Conservation (phyloP, 371 early-diverging fungal genomes). For the Smittium culicis region DNA sequence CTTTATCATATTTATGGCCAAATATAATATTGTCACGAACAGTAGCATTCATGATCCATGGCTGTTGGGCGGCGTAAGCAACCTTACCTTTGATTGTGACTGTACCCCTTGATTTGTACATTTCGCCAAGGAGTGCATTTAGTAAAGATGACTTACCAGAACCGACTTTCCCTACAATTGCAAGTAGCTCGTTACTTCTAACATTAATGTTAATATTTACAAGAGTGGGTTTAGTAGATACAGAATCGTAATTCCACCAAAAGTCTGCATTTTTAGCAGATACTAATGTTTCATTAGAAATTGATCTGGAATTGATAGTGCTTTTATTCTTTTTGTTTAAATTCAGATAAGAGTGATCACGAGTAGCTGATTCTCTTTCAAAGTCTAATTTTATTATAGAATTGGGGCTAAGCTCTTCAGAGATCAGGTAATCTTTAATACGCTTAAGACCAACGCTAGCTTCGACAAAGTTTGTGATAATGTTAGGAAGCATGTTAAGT, state of each 20-base stretch:
- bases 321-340: background rate
- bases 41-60: conserved; percentile 92
- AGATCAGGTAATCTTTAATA: conserved; percentile 51
- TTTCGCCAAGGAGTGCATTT: conserved; percentile 76
- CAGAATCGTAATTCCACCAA: conserved; percentile 36
- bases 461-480: conserved; percentile 44
- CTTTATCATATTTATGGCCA: conserved; percentile 61
- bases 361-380: background rate
- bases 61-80: conserved; percentile 76
- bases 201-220: conserved; percentile 45
- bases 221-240: conserved; percentile 21
- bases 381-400: conserved; percentile 34
- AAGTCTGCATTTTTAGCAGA: conserved; percentile 8
- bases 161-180: conserved; percentile 82
- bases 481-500: conserved; percentile 50
- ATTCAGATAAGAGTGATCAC: background rate
- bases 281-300: background rate
- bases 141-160: conserved; percentile 77
- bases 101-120: conserved; percentile 50
- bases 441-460: conserved; percentile 69
- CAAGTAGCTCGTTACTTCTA: conserved; percentile 49
- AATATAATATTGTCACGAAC: conserved; percentile 82
- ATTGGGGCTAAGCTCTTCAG: conserved; percentile 52
- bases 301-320: background rate
- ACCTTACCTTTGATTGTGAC: conserved; percentile 56